Base-by-base conservation (phyloP, 257 asterid genomes). In the Petrea volubilis region DNA sequence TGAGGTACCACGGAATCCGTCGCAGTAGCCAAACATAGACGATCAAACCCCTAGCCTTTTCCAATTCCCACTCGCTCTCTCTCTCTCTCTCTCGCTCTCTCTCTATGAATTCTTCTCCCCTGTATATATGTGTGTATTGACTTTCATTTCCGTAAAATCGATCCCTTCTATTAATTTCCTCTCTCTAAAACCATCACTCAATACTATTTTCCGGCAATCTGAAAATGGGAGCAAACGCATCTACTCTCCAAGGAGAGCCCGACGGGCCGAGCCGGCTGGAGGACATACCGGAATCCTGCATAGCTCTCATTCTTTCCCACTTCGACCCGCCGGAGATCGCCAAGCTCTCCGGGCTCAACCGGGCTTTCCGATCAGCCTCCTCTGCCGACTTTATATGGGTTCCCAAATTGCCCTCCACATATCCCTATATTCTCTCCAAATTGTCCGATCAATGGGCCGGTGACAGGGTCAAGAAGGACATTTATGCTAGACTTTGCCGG, bases 341-440 rank as follows among this genome's bases (percentile, higher is more conserved):
- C 68, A 81, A 80, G 67, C 68, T 93, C 52, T 94, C 97, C 6
- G 79, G 90, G 14, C 67, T 90, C 15, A 90, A 83, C 67, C 76
- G 92, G 60, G 77, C 86, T 46, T 90, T 93, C 46, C 62, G 86
- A 31, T 93, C 78, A 7, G 98, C 98, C 2, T 86, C 98, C 7
- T 84, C 94, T 3, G 95, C 98, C 1, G 96, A 93, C 70, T 90
- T 93, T 58, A 86, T 93, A 1, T 93, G 98, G 97, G 64, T 74
- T 31, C 79, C 92, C 0, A 90, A 88, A 74, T 76, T 93, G 47
- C 98, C 98, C 29, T 57, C 92, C 12, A 86, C 77, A 53, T 87
- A 82, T 53, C 73, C 47, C 6, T 80, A 77, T 74, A 79, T 93
- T 41, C 80, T 89, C 64, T 43, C 73, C 47, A 65, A 77, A 47